phyloP scores from a whole-genome alignment of 2,329 filamentous ascomycete species.

The Gaeumannomyces sp. region DNA sequence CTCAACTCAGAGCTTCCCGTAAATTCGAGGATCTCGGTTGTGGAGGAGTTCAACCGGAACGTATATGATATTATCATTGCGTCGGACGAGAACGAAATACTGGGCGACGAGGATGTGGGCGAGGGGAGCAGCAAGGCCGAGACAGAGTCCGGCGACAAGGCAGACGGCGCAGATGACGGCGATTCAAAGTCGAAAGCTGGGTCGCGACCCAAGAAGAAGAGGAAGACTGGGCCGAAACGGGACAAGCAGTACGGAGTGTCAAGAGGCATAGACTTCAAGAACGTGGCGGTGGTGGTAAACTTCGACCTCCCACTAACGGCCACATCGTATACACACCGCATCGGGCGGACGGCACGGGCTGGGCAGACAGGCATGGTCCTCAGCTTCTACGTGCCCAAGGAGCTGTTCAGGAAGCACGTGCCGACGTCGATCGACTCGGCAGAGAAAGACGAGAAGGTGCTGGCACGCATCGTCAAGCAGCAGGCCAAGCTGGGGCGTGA shows the following conservation, averaged over 20 bases:
- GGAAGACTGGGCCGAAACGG: slow-evolving; percentile 56
- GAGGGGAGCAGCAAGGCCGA: slow-evolving; percentile 21
- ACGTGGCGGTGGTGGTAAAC: slow-evolving; percentile 91
- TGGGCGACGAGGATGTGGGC: slow-evolving; percentile 29
- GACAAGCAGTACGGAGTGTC: slow-evolving; percentile 94
- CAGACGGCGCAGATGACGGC: slow-evolving; percentile 21
- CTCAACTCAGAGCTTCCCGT: slow-evolving; percentile 92
- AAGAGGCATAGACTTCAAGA: slow-evolving; percentile 92
- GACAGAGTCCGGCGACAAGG: slow-evolving; percentile 21
- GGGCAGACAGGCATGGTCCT: slow-evolving; percentile 90
- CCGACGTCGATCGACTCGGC: slow-evolving; percentile 71
- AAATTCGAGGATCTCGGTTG: slow-evolving; percentile 87
- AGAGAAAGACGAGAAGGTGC: slow-evolving; percentile 77
- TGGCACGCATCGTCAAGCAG: slow-evolving; percentile 72
- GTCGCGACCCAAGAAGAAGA: slow-evolving; percentile 51
- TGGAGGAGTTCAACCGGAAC: slow-evolving; percentile 94
- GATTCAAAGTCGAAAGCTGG: slow-evolving; percentile 23
- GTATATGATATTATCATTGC: slow-evolving; percentile 98
- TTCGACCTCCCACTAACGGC: slow-evolving; percentile 87
- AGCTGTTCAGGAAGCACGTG: slow-evolving; percentile 82
- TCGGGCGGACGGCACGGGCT: slow-evolving; percentile 86
- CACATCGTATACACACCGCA: slow-evolving; percentile 94
- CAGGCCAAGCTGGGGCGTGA: slow-evolving; percentile 78
- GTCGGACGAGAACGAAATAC: slow-evolving; percentile 53
- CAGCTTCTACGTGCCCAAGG: slow-evolving; percentile 84